Evolutionary conservation across 768 basidiomycete species (phyloP).

Genomic region (Psilocybe cubensis): DNA sequence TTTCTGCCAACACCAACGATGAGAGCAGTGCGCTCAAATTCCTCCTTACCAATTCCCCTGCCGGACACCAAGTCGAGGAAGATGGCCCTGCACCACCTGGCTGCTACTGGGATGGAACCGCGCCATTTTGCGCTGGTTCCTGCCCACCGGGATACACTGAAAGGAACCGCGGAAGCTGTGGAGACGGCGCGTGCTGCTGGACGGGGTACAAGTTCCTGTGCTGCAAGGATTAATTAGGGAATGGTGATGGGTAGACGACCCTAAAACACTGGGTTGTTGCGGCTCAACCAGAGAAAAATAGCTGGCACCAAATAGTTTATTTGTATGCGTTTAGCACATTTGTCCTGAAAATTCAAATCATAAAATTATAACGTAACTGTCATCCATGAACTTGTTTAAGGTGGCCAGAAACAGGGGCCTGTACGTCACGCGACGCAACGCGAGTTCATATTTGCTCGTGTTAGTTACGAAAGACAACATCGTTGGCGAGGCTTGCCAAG

Average conservation of each 20-base stretch:
- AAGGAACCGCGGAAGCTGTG: not conserved
- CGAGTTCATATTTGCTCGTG: not conserved
- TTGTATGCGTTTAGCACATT: too few species aligned
- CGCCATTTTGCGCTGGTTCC: not conserved
- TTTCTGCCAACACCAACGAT: not conserved
- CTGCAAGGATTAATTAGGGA: constrained; percentile 6
- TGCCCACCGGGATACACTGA: not conserved
- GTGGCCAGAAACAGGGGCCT: not conserved
- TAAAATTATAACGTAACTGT: too few species aligned
- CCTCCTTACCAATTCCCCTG: constrained; percentile 8
- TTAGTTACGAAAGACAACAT: not conserved
- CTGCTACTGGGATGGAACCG: constrained; percentile 5
- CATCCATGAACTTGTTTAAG: too few species aligned
- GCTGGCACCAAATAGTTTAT: too few species aligned
- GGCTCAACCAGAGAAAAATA: too few species aligned
- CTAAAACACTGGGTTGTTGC: too few species aligned
- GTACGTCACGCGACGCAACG: not conserved
- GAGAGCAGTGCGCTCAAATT: constrained; percentile 2
- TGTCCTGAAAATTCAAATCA: too few species aligned
- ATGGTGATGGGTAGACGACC: too few species aligned
- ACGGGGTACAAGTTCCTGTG: not conserved
- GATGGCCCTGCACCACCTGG: not conserved
- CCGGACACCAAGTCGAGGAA: not conserved
- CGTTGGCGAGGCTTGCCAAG: too few species aligned
- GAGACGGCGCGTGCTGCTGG: not conserved